A percentile compares a stretch with the other conserved stretches of the same genome.
Evolutionary conservation across 805 yeast genomes (phyloP).

Genomic region (Teunomyces panamensis): DNA sequence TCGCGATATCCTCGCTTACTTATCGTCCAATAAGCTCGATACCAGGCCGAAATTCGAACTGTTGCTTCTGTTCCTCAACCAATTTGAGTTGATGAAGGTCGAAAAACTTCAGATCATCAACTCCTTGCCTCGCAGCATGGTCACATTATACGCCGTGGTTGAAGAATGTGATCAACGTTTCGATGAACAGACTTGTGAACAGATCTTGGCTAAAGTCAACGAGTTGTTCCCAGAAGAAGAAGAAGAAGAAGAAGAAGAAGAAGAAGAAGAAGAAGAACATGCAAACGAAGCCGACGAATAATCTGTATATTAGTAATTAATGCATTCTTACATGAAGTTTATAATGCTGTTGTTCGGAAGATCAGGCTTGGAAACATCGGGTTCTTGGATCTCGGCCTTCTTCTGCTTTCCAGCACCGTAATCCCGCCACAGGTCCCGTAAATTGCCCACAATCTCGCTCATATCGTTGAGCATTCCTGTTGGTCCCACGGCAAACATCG

Average conservation of each 20-base stretch:
- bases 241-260: slow-evolving; percentile 23
- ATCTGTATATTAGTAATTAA: slow-evolving; percentile 9
- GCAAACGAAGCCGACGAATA: slow-evolving; percentile 10
- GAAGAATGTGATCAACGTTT: slow-evolving; percentile 93
- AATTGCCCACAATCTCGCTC: slow-evolving; percentile 53
- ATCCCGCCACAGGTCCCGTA: slow-evolving; percentile 36
- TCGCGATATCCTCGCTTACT: slow-evolving; percentile 44
- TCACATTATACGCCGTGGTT: slow-evolving; percentile 70
- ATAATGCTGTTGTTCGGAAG: not conserved
- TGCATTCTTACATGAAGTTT: not conserved
- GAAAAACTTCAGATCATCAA: slow-evolving; percentile 85
- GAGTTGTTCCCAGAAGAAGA: slow-evolving; percentile 49
- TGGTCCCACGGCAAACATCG: slow-evolving; percentile 58
- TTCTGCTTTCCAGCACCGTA: slow-evolving; percentile 6
- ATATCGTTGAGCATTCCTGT: slow-evolving; percentile 68
- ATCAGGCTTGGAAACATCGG: not conserved
- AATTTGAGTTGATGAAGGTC: slow-evolving; percentile 66
- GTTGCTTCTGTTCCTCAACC: slow-evolving; percentile 46
- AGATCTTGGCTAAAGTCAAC: slow-evolving; percentile 54
- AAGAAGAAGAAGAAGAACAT: slow-evolving; percentile 22
- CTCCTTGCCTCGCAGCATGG: slow-evolving; percentile 74
- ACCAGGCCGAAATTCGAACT: slow-evolving; percentile 22
- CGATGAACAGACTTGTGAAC: slow-evolving; percentile 59
- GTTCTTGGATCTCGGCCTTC: not conserved
- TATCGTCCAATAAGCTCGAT: slow-evolving; percentile 27